Conservation (phyloP, 2,329 filamentous ascomycete species). For the Knufia fluminis region DNA sequence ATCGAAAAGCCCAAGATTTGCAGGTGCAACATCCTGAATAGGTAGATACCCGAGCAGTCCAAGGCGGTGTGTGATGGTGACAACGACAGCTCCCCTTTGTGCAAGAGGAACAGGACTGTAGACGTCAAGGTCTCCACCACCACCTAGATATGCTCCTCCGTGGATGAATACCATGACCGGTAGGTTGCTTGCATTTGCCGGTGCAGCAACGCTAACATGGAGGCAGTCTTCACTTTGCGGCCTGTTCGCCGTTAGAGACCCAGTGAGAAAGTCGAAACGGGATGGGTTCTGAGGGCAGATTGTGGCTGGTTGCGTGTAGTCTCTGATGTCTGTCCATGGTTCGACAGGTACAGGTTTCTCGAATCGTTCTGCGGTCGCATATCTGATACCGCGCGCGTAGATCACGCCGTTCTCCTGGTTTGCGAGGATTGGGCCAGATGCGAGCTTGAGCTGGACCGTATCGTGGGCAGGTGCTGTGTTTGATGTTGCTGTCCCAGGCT, state of each 20-base stretch:
- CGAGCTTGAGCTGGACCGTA: neutral
- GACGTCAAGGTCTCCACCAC: constrained; percentile 49
- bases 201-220: constrained; percentile 51
- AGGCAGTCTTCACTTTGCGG: constrained; percentile 47
- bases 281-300: constrained; percentile 8
- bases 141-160: constrained; percentile 53
- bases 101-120: constrained; percentile 52
- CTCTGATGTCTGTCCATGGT: neutral
- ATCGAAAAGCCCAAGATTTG: constrained; percentile 45
- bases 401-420: constrained; percentile 2
- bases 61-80: constrained; percentile 47
- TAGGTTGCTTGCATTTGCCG: constrained; percentile 41
- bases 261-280: constrained; percentile 3
- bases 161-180: constrained; percentile 54
- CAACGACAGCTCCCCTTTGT: constrained; percentile 43
- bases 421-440: neutral
- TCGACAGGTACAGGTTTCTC: neutral
- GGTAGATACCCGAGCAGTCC: constrained; percentile 51
- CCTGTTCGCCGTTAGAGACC: constrained; percentile 15
- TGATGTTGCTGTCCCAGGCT: no score
- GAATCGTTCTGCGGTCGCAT: constrained; percentile 6
- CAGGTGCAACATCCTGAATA: constrained; percentile 38
- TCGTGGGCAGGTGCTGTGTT: no score
- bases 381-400: constrained; percentile 5
- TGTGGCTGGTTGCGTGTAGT: constrained; percentile 36